These are phyloP conservation scores for Butyriboletus loyo DNA, from an alignment of 768 basidiomycete species.

Conservation along the genomic window DNA sequence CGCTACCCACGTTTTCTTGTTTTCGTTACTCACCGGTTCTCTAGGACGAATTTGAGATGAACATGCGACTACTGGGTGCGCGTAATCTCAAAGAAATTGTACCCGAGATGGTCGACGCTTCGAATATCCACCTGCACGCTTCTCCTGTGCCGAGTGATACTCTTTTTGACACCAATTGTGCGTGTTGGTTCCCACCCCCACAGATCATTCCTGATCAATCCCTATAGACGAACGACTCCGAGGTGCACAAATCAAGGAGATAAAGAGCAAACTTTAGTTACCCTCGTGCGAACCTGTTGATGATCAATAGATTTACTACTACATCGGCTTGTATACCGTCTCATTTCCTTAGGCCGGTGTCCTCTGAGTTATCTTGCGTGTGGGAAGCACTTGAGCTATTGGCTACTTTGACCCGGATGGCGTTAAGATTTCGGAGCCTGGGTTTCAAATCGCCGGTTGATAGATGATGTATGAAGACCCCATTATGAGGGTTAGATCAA, in stretches of 20 bases:
- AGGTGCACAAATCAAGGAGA: constrained; percentile 39
- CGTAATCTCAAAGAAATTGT: constrained; percentile 73
- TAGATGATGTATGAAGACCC: constrained; percentile 13
- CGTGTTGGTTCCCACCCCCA: constrained; percentile 30
- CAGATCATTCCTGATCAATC: background rate
- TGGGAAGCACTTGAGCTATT: background rate
- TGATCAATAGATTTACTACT: background rate
- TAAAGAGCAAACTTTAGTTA: constrained; percentile 39
- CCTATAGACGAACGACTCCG: constrained; percentile 42
- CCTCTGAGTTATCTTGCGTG: background rate
- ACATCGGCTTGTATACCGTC: background rate
- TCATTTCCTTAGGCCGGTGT: background rate
- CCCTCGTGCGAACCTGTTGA: background rate
- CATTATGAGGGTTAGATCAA: constrained; percentile 8
- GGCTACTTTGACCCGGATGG: background rate
- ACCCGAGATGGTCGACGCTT: constrained; percentile 87
- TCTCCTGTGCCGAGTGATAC: constrained; percentile 67
- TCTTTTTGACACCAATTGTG: constrained; percentile 82
- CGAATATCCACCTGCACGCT: constrained; percentile 62
- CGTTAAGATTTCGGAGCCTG: background rate
- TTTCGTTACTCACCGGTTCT: background rate
- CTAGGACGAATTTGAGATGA: constrained; percentile 98
- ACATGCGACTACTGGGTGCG: constrained; percentile 89
- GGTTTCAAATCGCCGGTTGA: background rate
- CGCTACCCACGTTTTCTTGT: background rate